Evolutionary conservation across 1,284 basidiomycete genomes (phyloP).

Genomic region (Sparassis latifolia): DNA sequence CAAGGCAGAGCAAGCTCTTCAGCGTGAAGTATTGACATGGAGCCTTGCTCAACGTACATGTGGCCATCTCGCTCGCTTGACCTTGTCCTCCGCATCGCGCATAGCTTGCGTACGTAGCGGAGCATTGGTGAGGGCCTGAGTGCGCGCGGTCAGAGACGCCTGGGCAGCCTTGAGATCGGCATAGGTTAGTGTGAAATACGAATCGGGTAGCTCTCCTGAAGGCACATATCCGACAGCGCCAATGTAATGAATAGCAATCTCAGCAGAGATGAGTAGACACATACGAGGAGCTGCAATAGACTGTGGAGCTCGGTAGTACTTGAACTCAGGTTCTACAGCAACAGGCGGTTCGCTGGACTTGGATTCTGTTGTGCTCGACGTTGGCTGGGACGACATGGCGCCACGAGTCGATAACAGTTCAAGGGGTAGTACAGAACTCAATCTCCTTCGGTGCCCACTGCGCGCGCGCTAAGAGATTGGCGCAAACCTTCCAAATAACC

Average conservation of each 20-base stretch:
- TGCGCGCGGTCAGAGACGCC: conserved; percentile 51
- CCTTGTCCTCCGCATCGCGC: conserved; percentile 60
- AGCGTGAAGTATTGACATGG: background rate
- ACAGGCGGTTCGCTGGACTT: background rate
- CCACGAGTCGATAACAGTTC: too few relatives aligned
- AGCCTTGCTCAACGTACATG: conserved; percentile 39
- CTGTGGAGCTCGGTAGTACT: conserved; percentile 15
- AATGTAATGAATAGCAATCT: background rate
- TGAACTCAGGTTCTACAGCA: conserved; percentile 9
- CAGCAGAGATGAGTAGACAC: conserved; percentile 1
- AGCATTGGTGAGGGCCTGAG: conserved; percentile 65
- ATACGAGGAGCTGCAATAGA: conserved; percentile 13
- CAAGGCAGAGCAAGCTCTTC: background rate
- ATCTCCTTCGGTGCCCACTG: background rate
- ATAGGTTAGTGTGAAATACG: conserved; percentile 69
- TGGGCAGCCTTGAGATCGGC: conserved; percentile 73
- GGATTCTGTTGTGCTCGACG: background rate
- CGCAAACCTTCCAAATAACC: conserved; percentile 4
- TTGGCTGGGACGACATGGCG: background rate
- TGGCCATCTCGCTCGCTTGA: conserved; percentile 64
- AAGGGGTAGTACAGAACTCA: too few relatives aligned
- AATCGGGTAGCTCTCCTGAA: conserved; percentile 50
- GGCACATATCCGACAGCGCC: background rate
- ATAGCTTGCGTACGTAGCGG: conserved; percentile 68
- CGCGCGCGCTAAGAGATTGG: conserved; percentile 4